These are phyloP conservation scores for Colletotrichum limetticola DNA, from an alignment of 2,329 filamentous ascomycete species.

Conservation along the genomic window DNA sequence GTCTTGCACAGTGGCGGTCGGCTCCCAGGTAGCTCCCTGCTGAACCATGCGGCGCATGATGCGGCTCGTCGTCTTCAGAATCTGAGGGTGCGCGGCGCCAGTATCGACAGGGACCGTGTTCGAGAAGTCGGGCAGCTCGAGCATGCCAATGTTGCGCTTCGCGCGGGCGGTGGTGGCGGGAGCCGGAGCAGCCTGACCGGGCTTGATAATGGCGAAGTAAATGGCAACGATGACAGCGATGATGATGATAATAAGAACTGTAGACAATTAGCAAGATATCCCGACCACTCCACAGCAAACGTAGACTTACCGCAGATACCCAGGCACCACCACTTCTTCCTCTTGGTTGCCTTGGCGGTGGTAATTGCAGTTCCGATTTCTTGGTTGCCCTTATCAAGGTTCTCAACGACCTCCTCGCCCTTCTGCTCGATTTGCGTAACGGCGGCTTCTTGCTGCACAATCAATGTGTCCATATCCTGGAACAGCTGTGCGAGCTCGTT, in stretches of 20 bases:
- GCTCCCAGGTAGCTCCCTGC: constrained; percentile 17
- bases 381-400: constrained; percentile 86
- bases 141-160: constrained; percentile 41
- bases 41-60: constrained; percentile 31
- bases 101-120: constrained; percentile 38
- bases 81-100: constrained; percentile 1
- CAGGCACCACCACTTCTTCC: constrained; percentile 98
- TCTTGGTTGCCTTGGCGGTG: constrained; percentile 82
- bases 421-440: constrained; percentile 87
- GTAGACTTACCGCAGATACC: constrained; percentile 71
- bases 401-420: constrained; percentile 84
- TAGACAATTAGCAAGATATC: constrained; percentile 13
- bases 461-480: constrained; percentile 86
- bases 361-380: constrained; percentile 85
- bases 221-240: constrained; percentile 63
- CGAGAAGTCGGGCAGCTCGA: constrained; percentile 38
- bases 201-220: constrained; percentile 56
- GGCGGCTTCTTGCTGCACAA: constrained; percentile 86
- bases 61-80: constrained; percentile 21
- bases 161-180: constrained; percentile 39
- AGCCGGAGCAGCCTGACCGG: constrained; percentile 35
- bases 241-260: constrained; percentile 64
- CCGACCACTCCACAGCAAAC: background rate
- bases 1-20: constrained; percentile 9
- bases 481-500: constrained; percentile 88